phyloP scores from a whole-genome alignment of 805 yeast genomes.

The Nakazawaea ambrosiae region DNA sequence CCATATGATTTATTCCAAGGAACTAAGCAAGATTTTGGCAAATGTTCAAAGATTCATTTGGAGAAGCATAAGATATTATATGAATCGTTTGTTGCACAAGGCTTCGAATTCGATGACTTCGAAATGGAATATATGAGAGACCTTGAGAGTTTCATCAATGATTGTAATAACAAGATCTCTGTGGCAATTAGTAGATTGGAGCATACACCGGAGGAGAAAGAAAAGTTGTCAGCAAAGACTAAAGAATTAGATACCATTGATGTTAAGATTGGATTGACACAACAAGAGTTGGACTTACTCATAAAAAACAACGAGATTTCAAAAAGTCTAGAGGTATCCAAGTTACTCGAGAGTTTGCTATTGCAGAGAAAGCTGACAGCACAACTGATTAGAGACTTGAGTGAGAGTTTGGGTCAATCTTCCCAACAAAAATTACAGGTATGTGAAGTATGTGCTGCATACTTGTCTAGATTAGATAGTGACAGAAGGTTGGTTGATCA shows the following conservation, averaged over 20 bases:
- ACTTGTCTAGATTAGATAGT: constrained; percentile 75
- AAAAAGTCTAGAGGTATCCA: constrained; percentile 44
- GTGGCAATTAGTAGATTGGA: constrained; percentile 59
- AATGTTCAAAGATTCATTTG: constrained; percentile 68
- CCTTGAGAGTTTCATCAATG: constrained; percentile 48
- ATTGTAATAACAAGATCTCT: constrained; percentile 59
- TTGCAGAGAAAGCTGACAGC: constrained; percentile 45
- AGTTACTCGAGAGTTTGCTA: constrained; percentile 35
- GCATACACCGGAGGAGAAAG: constrained; percentile 60
- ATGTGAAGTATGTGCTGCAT: constrained; percentile 87
- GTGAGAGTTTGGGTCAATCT: constrained; percentile 73
- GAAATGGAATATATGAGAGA: constrained; percentile 42
- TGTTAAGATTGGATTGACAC: constrained; percentile 54
- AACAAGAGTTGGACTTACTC: constrained; percentile 56
- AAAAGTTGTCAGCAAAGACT: constrained; percentile 21
- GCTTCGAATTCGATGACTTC: constrained; percentile 31
- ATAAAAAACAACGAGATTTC: constrained; percentile 41
- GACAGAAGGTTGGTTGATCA: constrained; percentile 88
- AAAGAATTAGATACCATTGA: constrained; percentile 56
- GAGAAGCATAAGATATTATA: constrained; percentile 71
- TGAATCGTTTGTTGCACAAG: constrained; percentile 37
- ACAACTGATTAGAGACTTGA: constrained; percentile 47
- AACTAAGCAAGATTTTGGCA: constrained; percentile 78
- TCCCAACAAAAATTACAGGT: constrained; percentile 89
- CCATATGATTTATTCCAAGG: constrained; percentile 78